Conservation (phyloP, 2,329 filamentous ascomycete genomes). For the Colletotrichum sp. region DNA sequence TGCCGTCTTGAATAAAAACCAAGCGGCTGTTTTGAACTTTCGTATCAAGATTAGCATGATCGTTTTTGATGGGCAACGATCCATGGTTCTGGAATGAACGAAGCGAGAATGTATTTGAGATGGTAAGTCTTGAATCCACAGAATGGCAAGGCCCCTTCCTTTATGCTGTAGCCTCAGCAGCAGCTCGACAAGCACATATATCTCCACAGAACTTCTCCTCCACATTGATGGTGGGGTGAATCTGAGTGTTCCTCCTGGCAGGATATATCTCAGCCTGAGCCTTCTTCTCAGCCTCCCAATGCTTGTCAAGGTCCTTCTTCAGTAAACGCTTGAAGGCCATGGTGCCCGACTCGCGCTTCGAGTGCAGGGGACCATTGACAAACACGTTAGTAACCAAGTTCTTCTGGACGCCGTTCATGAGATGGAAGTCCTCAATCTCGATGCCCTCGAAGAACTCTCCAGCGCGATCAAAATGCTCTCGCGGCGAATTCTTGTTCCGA, state of each 20-base stretch:
- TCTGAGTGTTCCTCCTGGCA: background rate
- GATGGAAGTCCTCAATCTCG: constrained; percentile 54
- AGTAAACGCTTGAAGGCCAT: background rate
- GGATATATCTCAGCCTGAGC: background rate
- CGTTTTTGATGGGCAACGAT: too few species aligned
- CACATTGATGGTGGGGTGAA: background rate
- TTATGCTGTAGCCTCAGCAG: background rate
- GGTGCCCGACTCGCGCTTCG: background rate
- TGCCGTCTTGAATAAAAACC: too few species aligned
- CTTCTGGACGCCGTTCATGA: constrained; percentile 52
- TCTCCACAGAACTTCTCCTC: background rate
- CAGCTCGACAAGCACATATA: background rate
- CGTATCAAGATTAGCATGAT: too few species aligned
- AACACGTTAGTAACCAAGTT: constrained; percentile 56
- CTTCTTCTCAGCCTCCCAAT: background rate
- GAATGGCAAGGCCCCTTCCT: background rate
- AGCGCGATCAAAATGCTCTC: constrained; percentile 30
- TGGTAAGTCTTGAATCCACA: background rate
- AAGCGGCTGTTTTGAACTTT: too few species aligned
- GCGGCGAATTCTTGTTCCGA: constrained; percentile 49
- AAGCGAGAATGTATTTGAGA: too few species aligned
- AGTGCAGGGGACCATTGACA: constrained; percentile 53
- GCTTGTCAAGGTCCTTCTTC: background rate
- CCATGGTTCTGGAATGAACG: too few species aligned
- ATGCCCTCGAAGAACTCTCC: constrained; percentile 55